Conservation (phyloP, 192 early-diverging fungal species). For the Linnemannia exigua region DNA sequence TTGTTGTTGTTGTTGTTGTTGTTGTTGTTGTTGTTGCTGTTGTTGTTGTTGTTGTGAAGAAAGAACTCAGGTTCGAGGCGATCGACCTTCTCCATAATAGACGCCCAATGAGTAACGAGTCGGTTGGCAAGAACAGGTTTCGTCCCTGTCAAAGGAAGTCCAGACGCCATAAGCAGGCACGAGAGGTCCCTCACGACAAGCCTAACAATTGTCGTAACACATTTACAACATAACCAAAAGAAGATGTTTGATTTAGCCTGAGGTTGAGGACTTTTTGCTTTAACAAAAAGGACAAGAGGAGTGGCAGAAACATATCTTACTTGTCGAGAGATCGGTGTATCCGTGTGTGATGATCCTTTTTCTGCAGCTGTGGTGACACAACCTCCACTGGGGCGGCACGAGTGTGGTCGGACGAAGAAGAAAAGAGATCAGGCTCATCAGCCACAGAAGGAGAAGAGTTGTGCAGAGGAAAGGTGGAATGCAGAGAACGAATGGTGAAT, state of each 20-base stretch:
- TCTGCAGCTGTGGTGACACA: not conserved
- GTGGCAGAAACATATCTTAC: not conserved
- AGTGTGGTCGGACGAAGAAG: not conserved
- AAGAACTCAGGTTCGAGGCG: not conserved
- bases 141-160: constrained; percentile 26
- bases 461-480: not conserved
- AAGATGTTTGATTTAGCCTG: too few species aligned
- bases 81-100: constrained; percentile 26
- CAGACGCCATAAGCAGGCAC: constrained; percentile 20
- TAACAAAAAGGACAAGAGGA: too few species aligned
- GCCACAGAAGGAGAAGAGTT: not conserved
- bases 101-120: constrained; percentile 9
- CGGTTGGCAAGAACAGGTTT: constrained; percentile 26
- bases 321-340: not conserved
- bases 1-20: too few species aligned
- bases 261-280: too few species aligned
- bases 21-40: not conserved
- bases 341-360: not conserved
- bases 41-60: not conserved
- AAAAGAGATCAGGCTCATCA: not conserved
- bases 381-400: not conserved
- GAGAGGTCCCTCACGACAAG: constrained; percentile 19
- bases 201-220: too few species aligned
- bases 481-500: not conserved
- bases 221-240: not conserved